Evolutionary conservation across 2,329 filamentous ascomycete genomes (phyloP).

Genomic region (Cladorrhinum sp.): DNA sequence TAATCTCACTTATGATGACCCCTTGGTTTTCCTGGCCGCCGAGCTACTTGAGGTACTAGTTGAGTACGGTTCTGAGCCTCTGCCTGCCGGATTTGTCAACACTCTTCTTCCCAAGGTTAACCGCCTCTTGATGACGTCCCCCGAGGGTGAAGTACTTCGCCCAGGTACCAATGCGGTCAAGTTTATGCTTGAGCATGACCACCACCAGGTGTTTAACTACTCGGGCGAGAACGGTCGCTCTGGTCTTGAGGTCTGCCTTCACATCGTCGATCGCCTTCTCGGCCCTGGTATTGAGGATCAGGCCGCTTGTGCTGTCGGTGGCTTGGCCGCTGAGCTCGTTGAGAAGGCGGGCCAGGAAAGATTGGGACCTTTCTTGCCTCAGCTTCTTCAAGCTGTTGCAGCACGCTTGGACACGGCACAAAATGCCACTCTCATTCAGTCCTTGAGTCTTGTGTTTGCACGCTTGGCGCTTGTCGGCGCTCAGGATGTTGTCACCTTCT

Average conservation of each 20-base stretch:
- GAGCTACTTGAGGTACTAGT: constrained; percentile 79
- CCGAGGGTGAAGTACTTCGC: constrained; percentile 84
- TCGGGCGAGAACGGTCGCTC: constrained; percentile 74
- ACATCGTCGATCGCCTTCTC: constrained; percentile 88
- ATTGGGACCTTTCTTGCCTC: constrained; percentile 83
- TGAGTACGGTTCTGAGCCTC: constrained; percentile 77
- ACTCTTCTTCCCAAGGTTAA: constrained; percentile 85
- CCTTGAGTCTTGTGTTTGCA: constrained; percentile 90
- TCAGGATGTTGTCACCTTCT: constrained; percentile 86
- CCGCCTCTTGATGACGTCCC: constrained; percentile 74
- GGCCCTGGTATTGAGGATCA: constrained; percentile 84
- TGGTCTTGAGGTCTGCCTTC: constrained; percentile 82
- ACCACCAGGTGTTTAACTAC: constrained; percentile 86
- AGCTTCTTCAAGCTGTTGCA: constrained; percentile 86
- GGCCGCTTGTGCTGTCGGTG: constrained; percentile 92
- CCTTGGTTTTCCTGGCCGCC: constrained; percentile 77
- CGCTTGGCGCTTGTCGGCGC: constrained; percentile 81
- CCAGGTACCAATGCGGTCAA: constrained; percentile 83
- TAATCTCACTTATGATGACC: constrained; percentile 78
- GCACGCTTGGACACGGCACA: constrained; percentile 77
- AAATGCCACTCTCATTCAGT: constrained; percentile 89
- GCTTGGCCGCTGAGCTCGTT: constrained; percentile 88
- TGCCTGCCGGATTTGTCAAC: constrained; percentile 82
- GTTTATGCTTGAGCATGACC: constrained; percentile 85
- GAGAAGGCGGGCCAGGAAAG: constrained; percentile 91